Evolutionary conservation across 139 green algal genomes (phyloP).

Genomic region (Astrephomene gubernaculifera): DNA sequence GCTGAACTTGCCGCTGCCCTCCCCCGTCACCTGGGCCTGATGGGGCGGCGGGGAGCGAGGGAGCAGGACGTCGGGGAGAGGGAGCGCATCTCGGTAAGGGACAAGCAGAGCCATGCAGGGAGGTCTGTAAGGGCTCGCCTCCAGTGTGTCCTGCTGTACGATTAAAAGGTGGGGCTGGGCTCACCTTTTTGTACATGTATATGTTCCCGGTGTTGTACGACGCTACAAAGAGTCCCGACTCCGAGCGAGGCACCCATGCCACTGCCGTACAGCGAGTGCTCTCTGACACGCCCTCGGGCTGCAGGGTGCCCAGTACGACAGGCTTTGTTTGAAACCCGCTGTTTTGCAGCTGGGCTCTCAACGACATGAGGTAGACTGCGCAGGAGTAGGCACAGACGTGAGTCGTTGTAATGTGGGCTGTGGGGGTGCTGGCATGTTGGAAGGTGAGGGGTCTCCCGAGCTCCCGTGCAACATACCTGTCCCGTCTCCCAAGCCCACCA

Average conservation of each 20-base stretch:
- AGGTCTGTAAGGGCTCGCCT: background rate
- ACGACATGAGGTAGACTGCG: constrained; percentile 77
- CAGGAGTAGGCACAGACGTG: background rate
- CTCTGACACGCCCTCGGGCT: constrained; percentile 55
- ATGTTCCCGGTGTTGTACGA: constrained; percentile 72
- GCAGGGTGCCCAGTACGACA: constrained; percentile 49
- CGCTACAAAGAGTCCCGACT: constrained; percentile 65
- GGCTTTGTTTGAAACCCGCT: constrained; percentile 48
- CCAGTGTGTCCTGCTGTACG: background rate
- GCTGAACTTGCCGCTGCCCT: constrained; percentile 61
- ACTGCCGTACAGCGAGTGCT: constrained; percentile 56
- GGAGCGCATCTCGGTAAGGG: too few species aligned
- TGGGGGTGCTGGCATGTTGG: background rate
- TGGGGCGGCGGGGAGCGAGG: background rate
- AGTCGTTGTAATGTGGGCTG: background rate
- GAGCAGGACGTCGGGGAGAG: background rate
- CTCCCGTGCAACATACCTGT: constrained; percentile 56
- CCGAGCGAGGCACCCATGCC: constrained; percentile 67
- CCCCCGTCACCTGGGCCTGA: constrained; percentile 40
- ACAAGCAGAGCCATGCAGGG: too few species aligned
- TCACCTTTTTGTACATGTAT: constrained; percentile 79
- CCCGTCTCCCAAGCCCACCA: constrained; percentile 78
- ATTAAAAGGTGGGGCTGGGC: constrained; percentile 12
- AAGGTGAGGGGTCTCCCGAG: background rate
- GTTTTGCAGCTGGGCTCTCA: constrained; percentile 66